Evolutionary conservation across 257 asterid genomes (phyloP).

Genomic region (Leptodermis oblonga): DNA sequence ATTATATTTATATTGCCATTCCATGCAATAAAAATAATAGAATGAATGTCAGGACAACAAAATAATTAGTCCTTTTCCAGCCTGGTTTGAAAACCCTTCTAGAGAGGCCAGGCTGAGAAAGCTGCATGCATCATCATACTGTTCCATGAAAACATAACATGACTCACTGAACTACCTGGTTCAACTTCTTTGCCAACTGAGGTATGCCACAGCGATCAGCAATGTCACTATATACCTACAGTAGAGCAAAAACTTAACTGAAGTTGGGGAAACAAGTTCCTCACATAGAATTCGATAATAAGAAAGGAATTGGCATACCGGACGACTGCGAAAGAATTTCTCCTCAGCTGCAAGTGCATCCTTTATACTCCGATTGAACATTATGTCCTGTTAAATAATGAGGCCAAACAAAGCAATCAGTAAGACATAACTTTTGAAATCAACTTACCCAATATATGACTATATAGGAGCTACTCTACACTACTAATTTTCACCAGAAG

Average conservation of each 20-base stretch:
- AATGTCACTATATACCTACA: slow-evolving; percentile 79
- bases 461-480: background rate
- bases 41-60: background rate
- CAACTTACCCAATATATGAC: background rate
- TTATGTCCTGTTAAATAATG: slow-evolving; percentile 64
- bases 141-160: slow-evolving; percentile 17
- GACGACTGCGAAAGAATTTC: slow-evolving; percentile 75
- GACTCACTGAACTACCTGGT: slow-evolving; percentile 53
- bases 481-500: background rate
- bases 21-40: background rate
- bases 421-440: background rate
- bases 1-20: background rate
- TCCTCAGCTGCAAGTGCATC: slow-evolving; percentile 93
- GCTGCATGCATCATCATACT: background rate
- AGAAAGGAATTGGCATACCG: slow-evolving; percentile 45
- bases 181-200: slow-evolving; percentile 97
- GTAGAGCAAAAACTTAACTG: slow-evolving; percentile 13
- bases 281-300: slow-evolving; percentile 18
- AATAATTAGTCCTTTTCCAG: background rate
- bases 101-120: background rate
- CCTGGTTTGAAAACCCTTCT: background rate
- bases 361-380: slow-evolving; percentile 61
- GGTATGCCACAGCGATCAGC: slow-evolving; percentile 94
- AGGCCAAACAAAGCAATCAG: slow-evolving; percentile 7
- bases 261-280: slow-evolving; percentile 9